These are phyloP conservation scores for Fomitopsis schrenkii DNA, from an alignment of 1,284 basidiomycete genomes.

Conservation along the genomic window DNA sequence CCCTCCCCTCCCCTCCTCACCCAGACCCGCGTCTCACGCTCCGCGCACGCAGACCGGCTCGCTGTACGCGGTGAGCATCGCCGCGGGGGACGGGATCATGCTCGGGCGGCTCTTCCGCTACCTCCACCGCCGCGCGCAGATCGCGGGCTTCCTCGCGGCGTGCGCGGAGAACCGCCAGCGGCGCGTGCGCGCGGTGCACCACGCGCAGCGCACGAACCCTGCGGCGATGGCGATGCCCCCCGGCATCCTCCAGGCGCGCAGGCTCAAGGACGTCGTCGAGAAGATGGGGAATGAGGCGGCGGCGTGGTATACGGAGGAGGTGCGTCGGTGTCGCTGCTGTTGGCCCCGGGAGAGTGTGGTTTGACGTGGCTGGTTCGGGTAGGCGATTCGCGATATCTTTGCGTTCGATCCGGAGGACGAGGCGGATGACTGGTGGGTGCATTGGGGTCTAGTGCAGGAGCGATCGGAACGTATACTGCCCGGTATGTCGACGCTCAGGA, in stretches of 20 bases:
- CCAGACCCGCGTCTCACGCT: no score
- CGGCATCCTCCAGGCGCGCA: constrained; percentile 10
- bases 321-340: background rate
- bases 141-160: constrained; percentile 45
- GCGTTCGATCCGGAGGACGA: constrained; percentile 34
- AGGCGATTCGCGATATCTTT: constrained; percentile 24
- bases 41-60: constrained; percentile 40
- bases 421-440: constrained; percentile 34
- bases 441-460: constrained; percentile 31
- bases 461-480: constrained; percentile 16
- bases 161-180: constrained; percentile 41
- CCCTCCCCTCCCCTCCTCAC: background rate
- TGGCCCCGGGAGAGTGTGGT: background rate
- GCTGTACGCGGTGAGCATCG: constrained; percentile 45
- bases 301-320: background rate
- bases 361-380: background rate
- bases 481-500: background rate
- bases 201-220: constrained; percentile 17
- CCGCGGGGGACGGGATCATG: constrained; percentile 53
- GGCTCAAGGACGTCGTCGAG: background rate
- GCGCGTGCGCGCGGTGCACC: constrained; percentile 16
- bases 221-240: constrained; percentile 18
- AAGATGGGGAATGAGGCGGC: background rate
- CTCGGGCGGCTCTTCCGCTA: constrained; percentile 56
- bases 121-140: constrained; percentile 45